Conservation (phyloP, 2,329 filamentous ascomycete species). For the Scedosporium boydii region DNA sequence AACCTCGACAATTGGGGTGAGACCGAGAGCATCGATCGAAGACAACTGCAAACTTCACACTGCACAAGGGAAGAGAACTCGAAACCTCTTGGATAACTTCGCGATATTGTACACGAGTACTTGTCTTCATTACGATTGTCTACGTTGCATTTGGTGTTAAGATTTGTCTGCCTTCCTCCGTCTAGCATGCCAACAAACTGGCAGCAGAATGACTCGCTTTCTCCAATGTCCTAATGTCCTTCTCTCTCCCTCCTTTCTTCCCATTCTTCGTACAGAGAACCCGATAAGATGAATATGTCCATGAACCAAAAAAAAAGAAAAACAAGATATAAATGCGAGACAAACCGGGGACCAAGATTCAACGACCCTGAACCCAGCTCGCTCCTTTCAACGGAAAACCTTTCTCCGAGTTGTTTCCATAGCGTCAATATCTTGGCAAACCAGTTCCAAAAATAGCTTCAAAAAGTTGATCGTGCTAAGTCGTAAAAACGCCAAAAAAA, state of each 20-base stretch:
- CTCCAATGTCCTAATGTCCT: neutral
- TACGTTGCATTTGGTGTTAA: constrained; percentile 4
- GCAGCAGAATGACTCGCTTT: neutral
- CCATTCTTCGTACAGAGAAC: neutral
- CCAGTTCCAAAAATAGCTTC: neutral
- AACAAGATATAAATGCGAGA: neutral
- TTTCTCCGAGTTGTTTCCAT: neutral
- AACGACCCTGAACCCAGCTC: neutral
- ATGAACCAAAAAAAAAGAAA: neutral
- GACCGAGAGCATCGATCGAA: no score
- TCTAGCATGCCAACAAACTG: neutral
- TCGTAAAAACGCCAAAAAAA: constrained; percentile 1
- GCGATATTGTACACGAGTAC: constrained; percentile 3
- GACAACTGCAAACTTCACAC: neutral
- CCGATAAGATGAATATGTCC: constrained; percentile 2
- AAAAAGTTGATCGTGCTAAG: neutral
- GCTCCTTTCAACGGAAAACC: constrained; percentile 7
- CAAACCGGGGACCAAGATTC: neutral
- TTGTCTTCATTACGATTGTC: constrained; percentile 6
- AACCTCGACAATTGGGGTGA: no score
- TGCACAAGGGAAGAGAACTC: neutral
- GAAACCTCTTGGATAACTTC: neutral
- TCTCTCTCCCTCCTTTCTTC: neutral
- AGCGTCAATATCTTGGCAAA: neutral
- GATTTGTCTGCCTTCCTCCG: neutral